Conservation (phyloP, 2,329 filamentous ascomycete genomes). For the Cadophora luteo-olivacea region DNA sequence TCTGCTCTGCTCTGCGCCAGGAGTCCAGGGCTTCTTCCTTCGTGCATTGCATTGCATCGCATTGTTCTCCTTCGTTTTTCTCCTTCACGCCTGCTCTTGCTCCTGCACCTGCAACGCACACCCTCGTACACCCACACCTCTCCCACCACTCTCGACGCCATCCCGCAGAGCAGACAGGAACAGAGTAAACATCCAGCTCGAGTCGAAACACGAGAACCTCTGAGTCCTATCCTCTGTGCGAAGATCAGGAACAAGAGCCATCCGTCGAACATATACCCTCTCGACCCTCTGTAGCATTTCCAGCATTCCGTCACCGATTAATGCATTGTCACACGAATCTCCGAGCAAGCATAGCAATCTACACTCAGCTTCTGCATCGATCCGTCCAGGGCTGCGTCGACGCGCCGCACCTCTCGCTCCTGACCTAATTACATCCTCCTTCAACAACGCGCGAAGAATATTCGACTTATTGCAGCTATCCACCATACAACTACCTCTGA, state of each 20-base stretch:
- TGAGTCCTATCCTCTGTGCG: background rate
- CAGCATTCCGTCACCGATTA: slow-evolving; percentile 22
- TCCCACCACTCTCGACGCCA: slow-evolving; percentile 17
- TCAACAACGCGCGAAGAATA: slow-evolving; percentile 21
- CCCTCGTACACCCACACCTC: background rate
- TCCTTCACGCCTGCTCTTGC: background rate
- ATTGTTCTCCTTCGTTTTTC: slow-evolving; percentile 5
- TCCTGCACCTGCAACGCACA: slow-evolving; percentile 4
- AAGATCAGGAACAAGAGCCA: slow-evolving; percentile 1
- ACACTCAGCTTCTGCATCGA: slow-evolving; percentile 33
- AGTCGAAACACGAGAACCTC: slow-evolving; percentile 8
- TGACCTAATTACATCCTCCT: slow-evolving; percentile 23
- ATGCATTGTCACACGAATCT: slow-evolving; percentile 33
- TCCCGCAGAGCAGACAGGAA: slow-evolving; percentile 5
- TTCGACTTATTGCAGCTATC: slow-evolving; percentile 21
- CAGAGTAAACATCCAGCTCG: background rate
- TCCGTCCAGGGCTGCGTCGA: slow-evolving; percentile 31
- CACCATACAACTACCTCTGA: slow-evolving; percentile 13
- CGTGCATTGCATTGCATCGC: slow-evolving; percentile 5
- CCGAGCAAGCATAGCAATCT: slow-evolving; percentile 20
- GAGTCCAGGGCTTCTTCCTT: background rate
- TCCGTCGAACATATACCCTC: slow-evolving; percentile 9
- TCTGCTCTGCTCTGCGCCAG: background rate
- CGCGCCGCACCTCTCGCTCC: slow-evolving; percentile 24
- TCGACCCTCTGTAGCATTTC: slow-evolving; percentile 12